Percentiles rank a stretch among this genome's conserved stretches.
Evolutionary conservation across 192 early-diverging fungal species (phyloP).

Genomic region (Podila epicladia): DNA sequence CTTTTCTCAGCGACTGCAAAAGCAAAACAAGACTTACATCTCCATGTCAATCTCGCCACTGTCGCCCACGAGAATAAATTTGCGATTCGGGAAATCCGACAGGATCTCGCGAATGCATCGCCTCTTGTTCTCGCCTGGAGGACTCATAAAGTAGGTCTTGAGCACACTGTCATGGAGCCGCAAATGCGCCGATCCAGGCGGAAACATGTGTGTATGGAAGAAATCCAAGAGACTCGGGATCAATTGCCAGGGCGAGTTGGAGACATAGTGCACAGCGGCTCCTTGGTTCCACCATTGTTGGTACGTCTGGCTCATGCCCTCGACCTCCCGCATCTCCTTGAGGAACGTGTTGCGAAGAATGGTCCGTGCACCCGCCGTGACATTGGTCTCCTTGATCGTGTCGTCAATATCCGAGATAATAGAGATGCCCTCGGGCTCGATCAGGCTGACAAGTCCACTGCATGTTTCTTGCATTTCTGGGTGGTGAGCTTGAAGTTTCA

Average conservation of each 20-base stretch:
- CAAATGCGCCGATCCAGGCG: slow-evolving; percentile 79
- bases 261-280: slow-evolving; percentile 87
- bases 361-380: slow-evolving; percentile 74
- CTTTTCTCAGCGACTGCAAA: neutral
- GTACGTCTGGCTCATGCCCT: slow-evolving; percentile 86
- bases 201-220: slow-evolving; percentile 76
- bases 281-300: slow-evolving; percentile 63
- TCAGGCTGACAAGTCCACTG: slow-evolving; percentile 65
- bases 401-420: slow-evolving; percentile 94
- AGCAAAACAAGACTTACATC: slow-evolving; percentile 60
- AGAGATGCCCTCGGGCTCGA: slow-evolving; percentile 78
- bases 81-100: slow-evolving; percentile 79
- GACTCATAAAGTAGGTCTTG: slow-evolving; percentile 47
- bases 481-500: slow-evolving; percentile 34
- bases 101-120: slow-evolving; percentile 38
- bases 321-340: slow-evolving; percentile 71
- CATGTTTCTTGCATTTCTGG: slow-evolving; percentile 35
- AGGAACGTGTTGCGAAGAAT: slow-evolving; percentile 78
- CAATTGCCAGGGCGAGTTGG: slow-evolving; percentile 90
- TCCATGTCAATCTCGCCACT: slow-evolving; percentile 92
- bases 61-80: slow-evolving; percentile 92
- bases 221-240: slow-evolving; percentile 81
- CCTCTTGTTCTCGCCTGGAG: slow-evolving; percentile 21
- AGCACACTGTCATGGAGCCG: slow-evolving; percentile 56
- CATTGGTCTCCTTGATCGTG: slow-evolving; percentile 92